Percentiles rank a stretch among this genome's conserved stretches.
These are phyloP conservation scores for Fusarium sp. DNA, from an alignment of 2,329 filamentous ascomycete genomes.

Conservation along the genomic window DNA sequence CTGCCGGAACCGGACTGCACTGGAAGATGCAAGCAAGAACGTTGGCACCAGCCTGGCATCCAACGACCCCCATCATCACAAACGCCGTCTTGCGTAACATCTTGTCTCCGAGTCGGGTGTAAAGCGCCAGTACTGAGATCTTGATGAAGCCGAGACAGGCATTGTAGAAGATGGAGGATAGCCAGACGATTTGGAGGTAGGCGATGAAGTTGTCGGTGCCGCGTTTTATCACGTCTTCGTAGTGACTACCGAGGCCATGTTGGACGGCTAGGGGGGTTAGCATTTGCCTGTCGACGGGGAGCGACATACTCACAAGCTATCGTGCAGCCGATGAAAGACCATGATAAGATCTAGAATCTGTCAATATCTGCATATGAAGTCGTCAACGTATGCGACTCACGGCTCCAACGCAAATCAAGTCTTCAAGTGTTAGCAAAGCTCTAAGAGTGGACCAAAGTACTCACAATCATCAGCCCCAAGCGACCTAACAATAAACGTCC, in stretches of 20 bases:
- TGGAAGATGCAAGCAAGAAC: slow-evolving; percentile 30
- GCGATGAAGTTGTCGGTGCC: slow-evolving; percentile 20
- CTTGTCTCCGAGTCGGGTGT: slow-evolving; percentile 24
- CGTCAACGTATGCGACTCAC: rapidly evolving
- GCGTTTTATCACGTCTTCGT: slow-evolving; percentile 11
- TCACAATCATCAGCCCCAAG: slow-evolving; percentile 28
- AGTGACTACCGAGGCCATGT: slow-evolving; percentile 25
- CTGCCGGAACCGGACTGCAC: not conserved
- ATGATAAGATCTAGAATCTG: not conserved
- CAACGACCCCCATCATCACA: slow-evolving; percentile 24
- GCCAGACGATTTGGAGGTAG: slow-evolving; percentile 30
- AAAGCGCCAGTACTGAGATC: slow-evolving; percentile 23
- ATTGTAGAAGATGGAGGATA: slow-evolving; percentile 30
- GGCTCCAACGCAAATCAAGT: slow-evolving; percentile 28
- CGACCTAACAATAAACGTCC: slow-evolving; percentile 24
- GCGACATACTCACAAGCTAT: slow-evolving; percentile 11
- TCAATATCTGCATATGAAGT: not conserved
- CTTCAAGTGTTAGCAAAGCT: not conserved
- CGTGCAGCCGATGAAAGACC: slow-evolving; percentile 19
- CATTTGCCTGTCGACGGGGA: no score
- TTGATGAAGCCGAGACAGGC: slow-evolving; percentile 33
- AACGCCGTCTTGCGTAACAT: slow-evolving; percentile 12
- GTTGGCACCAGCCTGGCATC: slow-evolving; percentile 24
- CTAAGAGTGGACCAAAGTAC: not conserved
- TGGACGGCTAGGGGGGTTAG: not conserved